Evolutionary conservation across 1,284 basidiomycete genomes (phyloP).

Genomic region (Ganoderma lucidum): DNA sequence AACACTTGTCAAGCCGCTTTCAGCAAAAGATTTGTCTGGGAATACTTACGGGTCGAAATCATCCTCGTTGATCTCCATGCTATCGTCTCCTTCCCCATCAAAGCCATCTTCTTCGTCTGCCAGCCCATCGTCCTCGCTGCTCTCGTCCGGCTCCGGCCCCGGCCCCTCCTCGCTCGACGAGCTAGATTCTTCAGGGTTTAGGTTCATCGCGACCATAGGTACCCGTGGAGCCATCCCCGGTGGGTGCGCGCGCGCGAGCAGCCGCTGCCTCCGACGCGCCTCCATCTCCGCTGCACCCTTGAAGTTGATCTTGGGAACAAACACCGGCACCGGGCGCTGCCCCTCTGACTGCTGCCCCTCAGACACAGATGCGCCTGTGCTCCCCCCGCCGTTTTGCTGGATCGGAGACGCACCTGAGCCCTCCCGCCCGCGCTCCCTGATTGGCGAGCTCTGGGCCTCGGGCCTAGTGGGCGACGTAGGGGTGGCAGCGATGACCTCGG

Average conservation of each 20-base stretch:
- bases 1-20: constrained; percentile 52
- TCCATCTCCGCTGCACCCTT: constrained; percentile 84
- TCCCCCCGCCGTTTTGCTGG: constrained; percentile 26
- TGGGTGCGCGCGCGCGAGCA: constrained; percentile 47
- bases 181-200: constrained; percentile 62
- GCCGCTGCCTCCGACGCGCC: constrained; percentile 66
- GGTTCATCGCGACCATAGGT: constrained; percentile 33
- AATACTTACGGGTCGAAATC: constrained; percentile 78
- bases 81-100: constrained; percentile 56
- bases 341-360: constrained; percentile 11
- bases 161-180: constrained; percentile 38
- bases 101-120: constrained; percentile 63
- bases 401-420: constrained; percentile 22
- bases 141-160: constrained; percentile 39
- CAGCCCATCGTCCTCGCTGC: constrained; percentile 49
- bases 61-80: constrained; percentile 69
- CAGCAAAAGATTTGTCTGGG: constrained; percentile 17
- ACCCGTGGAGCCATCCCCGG: constrained; percentile 30
- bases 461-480: constrained; percentile 33
- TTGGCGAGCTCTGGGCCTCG: constrained; percentile 28
- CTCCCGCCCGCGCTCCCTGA: constrained; percentile 20
- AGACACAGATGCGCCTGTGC: background rate
- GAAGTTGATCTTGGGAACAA: constrained; percentile 74
- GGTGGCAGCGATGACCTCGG: constrained; percentile 35
- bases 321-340: constrained; percentile 39